Percentiles rank a stretch among this genome's conserved stretches.
These are phyloP conservation scores for Heracleum sosnowskyi DNA, from an alignment of 129 eudicot genomes.

Conservation along the genomic window DNA sequence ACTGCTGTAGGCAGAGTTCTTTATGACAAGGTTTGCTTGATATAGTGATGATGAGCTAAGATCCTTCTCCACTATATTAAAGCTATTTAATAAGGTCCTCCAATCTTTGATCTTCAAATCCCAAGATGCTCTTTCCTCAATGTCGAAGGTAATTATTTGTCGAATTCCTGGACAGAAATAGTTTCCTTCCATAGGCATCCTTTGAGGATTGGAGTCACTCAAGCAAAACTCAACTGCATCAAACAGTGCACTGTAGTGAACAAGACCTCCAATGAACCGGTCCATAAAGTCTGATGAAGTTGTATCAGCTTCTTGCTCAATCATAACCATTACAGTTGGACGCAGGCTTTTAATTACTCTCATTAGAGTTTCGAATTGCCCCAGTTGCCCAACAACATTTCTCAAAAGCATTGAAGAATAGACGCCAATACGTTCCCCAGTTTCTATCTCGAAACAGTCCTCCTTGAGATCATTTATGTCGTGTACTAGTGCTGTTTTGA, in stretches of 20 bases:
- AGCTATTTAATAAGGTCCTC: slow-evolving; percentile 16
- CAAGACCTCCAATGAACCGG: slow-evolving; percentile 17
- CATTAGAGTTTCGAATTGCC: not conserved
- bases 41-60: slow-evolving; percentile 13
- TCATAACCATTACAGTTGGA: not conserved
- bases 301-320: not conserved
- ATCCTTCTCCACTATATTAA: slow-evolving; percentile 16
- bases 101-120: slow-evolving; percentile 10
- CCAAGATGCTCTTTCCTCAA: slow-evolving; percentile 13
- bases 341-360: not conserved
- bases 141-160: slow-evolving; percentile 18
- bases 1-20: slow-evolving; percentile 7
- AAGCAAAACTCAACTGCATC: slow-evolving; percentile 11
- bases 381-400: not conserved
- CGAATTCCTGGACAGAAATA: slow-evolving; percentile 2
- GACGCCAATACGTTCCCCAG: slow-evolving; percentile 11
- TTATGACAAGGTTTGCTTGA: slow-evolving; percentile 24
- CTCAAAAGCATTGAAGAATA: not conserved
- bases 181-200: not conserved
- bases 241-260: slow-evolving; percentile 7
- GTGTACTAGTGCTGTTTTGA: slow-evolving; percentile 18
- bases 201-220: not conserved
- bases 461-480: slow-evolving; percentile 28
- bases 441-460: slow-evolving; percentile 28
- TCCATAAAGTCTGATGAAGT: slow-evolving; percentile 1